phyloP scores from a whole-genome alignment of 2,329 filamentous ascomycete genomes.

The Neonectria coccinea region DNA sequence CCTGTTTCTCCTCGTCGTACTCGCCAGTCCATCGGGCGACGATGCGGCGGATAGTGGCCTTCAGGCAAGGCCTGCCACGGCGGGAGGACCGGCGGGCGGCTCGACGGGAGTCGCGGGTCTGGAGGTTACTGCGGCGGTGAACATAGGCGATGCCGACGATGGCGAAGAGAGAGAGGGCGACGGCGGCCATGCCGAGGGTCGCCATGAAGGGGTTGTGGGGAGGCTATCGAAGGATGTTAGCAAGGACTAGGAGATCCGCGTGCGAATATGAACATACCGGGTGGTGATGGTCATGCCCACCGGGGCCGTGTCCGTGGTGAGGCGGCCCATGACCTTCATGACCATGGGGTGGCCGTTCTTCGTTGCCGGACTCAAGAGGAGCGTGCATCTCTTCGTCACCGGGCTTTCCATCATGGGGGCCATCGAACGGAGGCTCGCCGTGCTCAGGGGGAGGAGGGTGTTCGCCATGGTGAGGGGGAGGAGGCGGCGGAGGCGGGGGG shows the following conservation, averaged over 20 bases:
- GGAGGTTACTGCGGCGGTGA: conserved; percentile 37
- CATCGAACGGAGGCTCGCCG: conserved; percentile 36
- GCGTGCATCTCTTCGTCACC: conserved; percentile 18
- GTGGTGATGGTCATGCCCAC: conserved; percentile 26
- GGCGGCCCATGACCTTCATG: conserved; percentile 41
- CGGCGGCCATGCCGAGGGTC: conserved; percentile 40
- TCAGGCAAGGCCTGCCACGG: conserved; percentile 40
- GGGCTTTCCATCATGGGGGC: conserved; percentile 42
- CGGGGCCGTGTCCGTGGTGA: conserved; percentile 29
- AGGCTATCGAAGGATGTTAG: conserved; percentile 26
- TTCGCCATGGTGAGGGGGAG: conserved; percentile 36
- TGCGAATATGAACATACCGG: conserved; percentile 31
- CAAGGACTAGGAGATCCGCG: not conserved
- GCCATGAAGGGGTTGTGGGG: conserved; percentile 36
- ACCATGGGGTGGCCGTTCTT: conserved; percentile 34
- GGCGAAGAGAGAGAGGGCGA: conserved; percentile 44
- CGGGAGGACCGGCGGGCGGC: conserved; percentile 43
- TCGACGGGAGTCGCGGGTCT: conserved; percentile 38
- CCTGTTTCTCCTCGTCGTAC: conserved; percentile 41
- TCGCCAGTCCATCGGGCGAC: conserved; percentile 45
- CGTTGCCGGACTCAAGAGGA: conserved; percentile 41
- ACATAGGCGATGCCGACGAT: conserved; percentile 42
- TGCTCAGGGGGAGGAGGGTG: conserved; percentile 33
- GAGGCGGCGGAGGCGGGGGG: conserved; percentile 33
- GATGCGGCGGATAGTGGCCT: conserved; percentile 47